Evolutionary conservation across 306 rosid genomes (phyloP).

Genomic region (Aeschynomene evenia): DNA sequence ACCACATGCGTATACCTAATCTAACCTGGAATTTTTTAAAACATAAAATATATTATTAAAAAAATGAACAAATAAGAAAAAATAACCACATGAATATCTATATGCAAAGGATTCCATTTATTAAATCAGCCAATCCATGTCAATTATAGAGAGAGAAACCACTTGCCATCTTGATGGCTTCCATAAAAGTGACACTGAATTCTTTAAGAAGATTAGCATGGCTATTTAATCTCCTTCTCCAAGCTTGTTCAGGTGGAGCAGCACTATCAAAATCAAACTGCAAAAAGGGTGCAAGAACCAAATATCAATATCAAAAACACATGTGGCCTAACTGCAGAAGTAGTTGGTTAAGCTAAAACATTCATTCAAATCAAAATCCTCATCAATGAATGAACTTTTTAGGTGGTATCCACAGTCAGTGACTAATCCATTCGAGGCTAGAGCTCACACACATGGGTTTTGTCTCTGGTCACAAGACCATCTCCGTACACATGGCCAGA

Average conservation of each 20-base stretch:
- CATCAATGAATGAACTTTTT: too few relatives aligned
- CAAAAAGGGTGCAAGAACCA: slow-evolving; percentile 25
- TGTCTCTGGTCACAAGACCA: too few relatives aligned
- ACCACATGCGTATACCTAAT: slow-evolving; percentile 92
- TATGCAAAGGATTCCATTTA: slow-evolving; percentile 10
- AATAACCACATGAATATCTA: background rate
- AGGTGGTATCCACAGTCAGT: too few relatives aligned
- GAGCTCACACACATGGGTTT: too few relatives aligned
- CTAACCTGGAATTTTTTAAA: slow-evolving; percentile 61
- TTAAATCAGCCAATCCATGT: slow-evolving; percentile 23
- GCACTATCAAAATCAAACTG: slow-evolving; percentile 94
- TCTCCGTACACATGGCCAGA: too few relatives aligned
- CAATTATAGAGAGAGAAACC: slow-evolving; percentile 11
- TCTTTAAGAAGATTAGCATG: slow-evolving; percentile 93
- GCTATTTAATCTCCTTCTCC: slow-evolving; percentile 94
- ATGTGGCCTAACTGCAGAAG: background rate
- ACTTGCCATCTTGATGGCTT: slow-evolving; percentile 93
- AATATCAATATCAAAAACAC: background rate
- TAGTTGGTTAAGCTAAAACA: slow-evolving; percentile 1
- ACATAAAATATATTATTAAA: background rate
- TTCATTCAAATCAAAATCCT: background rate
- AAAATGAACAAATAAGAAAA: background rate
- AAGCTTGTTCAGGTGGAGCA: slow-evolving; percentile 96
- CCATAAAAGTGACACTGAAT: slow-evolving; percentile 86
- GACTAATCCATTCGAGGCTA: too few relatives aligned